Evolutionary conservation across 2,329 filamentous ascomycete genomes (phyloP), one percentile per base, ranked within the genome.

Genomic region (Diaporthe destruens): DNA sequence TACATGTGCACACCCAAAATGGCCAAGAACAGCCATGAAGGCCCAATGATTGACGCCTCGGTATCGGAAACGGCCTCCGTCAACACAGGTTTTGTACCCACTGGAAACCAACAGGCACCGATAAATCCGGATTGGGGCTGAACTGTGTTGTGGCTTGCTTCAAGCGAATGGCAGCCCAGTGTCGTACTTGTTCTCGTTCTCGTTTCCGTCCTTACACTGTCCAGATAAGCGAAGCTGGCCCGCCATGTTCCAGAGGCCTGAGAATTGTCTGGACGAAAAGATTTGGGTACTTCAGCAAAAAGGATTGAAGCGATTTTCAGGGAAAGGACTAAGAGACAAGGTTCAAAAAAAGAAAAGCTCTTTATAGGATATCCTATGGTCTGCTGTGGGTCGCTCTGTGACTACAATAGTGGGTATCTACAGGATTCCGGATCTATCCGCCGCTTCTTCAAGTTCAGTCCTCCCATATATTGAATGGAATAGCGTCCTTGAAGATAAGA

Each of bases 401-500:
- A 29, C 16, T 54, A 29, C 29, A 29, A 5, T 29, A 53, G 61
- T 47, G 11, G 29, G n/a, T 39, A 66, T 53, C 23, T 66, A 66
- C 61, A 53, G 49, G 29, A 14, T 55, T 16, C 3, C 32, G 18
- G 7, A 25, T 18, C 29, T 12, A 51, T 25, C 47, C 3, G 47
- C 47, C 47, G 9, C 47, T 54, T 29, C 34, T 20, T 20, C 53
- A 23, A 29, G 16, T 20, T 36, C 32, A 44, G 11, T 39, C 42
- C 49, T 32, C 53, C 65, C 74, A 79, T 51, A 77, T 20, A 42
- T 76, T 75, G 47, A 78, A 79, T 32, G 77, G 75, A 65, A 34
- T 75, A 57, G 75, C 34, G 44, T 79, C 75, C 59, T 74, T 76
- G 68, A 80, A 98, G 51, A 98, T 87, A 77, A 98, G 81, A 81